Evolutionary conservation across 2,329 filamentous ascomycete genomes (phyloP), one percentile per base, ranked within the genome.

Genomic region (Penicillium sp.): DNA sequence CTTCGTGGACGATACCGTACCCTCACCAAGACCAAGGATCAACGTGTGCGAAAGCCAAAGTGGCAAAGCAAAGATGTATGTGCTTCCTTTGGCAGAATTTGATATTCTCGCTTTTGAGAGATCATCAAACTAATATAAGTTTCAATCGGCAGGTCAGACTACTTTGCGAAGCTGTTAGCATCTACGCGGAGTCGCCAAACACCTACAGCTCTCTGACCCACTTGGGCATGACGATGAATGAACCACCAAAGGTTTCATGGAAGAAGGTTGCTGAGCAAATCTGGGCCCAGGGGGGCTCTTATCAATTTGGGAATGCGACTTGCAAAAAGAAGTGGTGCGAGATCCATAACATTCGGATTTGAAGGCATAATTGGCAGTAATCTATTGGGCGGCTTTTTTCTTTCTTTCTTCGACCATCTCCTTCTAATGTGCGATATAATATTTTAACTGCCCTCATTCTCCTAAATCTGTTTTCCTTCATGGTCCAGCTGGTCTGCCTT

Each of bases 291-390:
- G 81, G 82, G 2, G 83, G 82, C 7, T 79, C 78, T 3, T 87
- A 87, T 63, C 75, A 76, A 32, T 87, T 86, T 62, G 83, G 83
- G 3, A 81, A 83, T 60, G 78, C 82, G 2, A 86, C 84, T 0
- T 85, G 82, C 62, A 84, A 85, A 68, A 84, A 82, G 71, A 85
- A 84, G 71, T 87, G 82, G 79, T 68, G 75, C 14, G 79, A 84
- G 65, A 62, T 81, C 16, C 62, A 73, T 46, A 56, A 57, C 14
- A 55, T 67, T 16, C 63, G 53, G 4, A 34, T 56, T 10, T 65
- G 56, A 59, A n/a, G 14, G 5, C 16, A 4, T 22, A n/a, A 7
- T 31, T 32, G 43, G 16, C 18, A 3, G 10, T n/a, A 18, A 18
- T 34, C 18, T 2, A 4, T 13, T 3, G 1, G 3, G 7, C 3